Percentiles rank a stretch among this genome's conserved stretches.
Conservation (phyloP, 176 grass and related monocot genomes). For the Bonia amplexicaulis region DNA sequence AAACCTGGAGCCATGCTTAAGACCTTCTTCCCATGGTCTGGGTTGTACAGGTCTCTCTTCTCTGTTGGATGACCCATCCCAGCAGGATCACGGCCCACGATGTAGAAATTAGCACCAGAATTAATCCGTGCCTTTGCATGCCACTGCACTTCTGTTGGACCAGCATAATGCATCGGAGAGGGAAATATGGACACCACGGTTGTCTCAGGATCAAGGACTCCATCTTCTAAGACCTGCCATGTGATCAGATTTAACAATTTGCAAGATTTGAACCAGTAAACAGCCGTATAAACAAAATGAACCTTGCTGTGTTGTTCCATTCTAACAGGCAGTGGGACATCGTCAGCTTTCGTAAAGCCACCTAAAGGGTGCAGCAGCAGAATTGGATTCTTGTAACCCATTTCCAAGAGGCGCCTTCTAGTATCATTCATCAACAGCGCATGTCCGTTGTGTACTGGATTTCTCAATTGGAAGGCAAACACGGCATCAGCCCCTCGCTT, state of each 20-base stretch:
- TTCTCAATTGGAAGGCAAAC: constrained; percentile 89
- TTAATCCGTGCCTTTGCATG: constrained; percentile 91
- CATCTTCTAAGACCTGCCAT: constrained; percentile 85
- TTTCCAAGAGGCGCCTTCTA: constrained; percentile 70
- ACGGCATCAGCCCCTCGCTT: constrained; percentile 78
- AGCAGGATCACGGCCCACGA: constrained; percentile 93
- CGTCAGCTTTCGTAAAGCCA: constrained; percentile 82
- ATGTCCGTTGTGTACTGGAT: constrained; percentile 90
- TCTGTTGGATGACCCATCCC: constrained; percentile 94
- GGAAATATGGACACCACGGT: constrained; percentile 92
- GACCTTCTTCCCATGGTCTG: constrained; percentile 93
- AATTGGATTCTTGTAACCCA: constrained; percentile 93
- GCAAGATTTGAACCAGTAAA: neutral
- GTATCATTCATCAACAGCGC: constrained; percentile 94
- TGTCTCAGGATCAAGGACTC: constrained; percentile 85
- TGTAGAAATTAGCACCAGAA: constrained; percentile 98
- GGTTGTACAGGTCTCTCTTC: constrained; percentile 90
- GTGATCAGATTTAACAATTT: neutral
- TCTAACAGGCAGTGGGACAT: constrained; percentile 82
- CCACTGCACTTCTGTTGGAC: constrained; percentile 98
- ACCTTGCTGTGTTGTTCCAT: constrained; percentile 99
- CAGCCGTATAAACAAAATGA: neutral
- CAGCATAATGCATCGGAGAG: constrained; percentile 96
- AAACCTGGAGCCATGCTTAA: constrained; percentile 91
- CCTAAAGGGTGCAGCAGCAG: constrained; percentile 84